Evolutionary conservation across 306 rosid species (phyloP).

Genomic region (Calophaca sinica): DNA sequence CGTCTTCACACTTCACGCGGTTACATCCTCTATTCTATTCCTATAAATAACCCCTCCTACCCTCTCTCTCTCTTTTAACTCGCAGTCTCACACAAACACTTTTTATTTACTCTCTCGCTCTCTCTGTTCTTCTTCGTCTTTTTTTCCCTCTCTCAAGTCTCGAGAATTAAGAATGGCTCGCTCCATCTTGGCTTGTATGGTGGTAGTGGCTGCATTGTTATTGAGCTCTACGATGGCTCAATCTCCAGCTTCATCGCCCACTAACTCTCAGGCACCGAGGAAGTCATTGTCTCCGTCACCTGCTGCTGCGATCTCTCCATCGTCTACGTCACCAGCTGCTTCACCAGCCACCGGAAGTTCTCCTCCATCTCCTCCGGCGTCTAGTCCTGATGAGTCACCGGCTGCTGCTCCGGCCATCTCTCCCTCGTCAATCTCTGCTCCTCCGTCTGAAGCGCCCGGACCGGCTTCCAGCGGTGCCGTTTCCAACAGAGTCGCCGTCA

Average conservation of each 20-base stretch:
- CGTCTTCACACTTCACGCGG: neutral
- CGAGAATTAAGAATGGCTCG: slow-evolving; percentile 46
- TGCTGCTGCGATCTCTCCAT: neutral
- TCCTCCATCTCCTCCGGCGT: slow-evolving; percentile 12
- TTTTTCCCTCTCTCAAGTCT: neutral
- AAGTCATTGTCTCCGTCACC: slow-evolving; percentile 27
- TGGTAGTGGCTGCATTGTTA: slow-evolving; percentile 44
- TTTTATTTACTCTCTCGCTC: neutral
- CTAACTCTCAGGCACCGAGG: neutral
- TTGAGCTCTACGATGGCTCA: slow-evolving; percentile 50
- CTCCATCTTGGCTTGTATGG: slow-evolving; percentile 27
- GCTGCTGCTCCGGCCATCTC: neutral
- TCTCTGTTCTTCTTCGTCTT: too few relatives aligned
- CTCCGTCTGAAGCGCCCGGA: slow-evolving; percentile 40
- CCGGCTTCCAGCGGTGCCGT: slow-evolving; percentile 45
- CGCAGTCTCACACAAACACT: neutral
- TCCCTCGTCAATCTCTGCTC: slow-evolving; percentile 43
- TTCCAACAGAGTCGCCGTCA: slow-evolving; percentile 34
- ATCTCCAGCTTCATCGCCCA: slow-evolving; percentile 43
- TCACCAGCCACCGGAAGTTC: slow-evolving; percentile 37
- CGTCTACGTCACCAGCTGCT: neutral
- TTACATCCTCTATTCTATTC: neutral
- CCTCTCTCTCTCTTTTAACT: too few relatives aligned
- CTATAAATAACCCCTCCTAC: slow-evolving; percentile 19
- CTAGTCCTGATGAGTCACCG: slow-evolving; percentile 33